Evolutionary conservation across 441 rosid species (phyloP).

Genomic region (Macaranga tanarius): DNA sequence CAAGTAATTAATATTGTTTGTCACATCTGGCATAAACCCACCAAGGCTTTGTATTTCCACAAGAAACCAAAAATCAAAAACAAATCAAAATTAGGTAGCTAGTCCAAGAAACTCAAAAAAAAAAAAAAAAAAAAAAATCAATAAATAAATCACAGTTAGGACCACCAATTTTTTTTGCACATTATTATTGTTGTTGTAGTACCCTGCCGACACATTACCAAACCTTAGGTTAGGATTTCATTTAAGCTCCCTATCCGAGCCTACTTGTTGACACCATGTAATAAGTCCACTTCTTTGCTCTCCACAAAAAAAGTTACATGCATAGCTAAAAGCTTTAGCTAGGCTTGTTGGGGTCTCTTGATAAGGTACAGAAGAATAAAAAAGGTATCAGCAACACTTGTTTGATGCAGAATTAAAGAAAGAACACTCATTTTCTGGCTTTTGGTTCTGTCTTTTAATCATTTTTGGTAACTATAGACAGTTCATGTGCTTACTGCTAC

Average conservation of each 20-base stretch:
- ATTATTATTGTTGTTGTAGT: not conserved
- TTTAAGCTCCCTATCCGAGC: constrained; percentile 26
- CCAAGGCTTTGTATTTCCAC: not conserved
- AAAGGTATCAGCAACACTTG: not conserved
- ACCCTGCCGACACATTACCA: constrained; percentile 46
- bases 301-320: constrained; percentile 4
- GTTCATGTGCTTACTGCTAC: not conserved
- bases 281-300: not conserved
- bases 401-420: not conserved
- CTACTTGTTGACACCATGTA: constrained; percentile 3
- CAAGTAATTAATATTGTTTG: not conserved
- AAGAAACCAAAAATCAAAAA: not conserved
- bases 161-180: constrained; percentile 10
- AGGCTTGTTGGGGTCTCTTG: not conserved
- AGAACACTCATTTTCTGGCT: not conserved
- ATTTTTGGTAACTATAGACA: not conserved
- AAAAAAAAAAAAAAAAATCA: not conserved
- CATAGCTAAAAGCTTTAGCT: not conserved
- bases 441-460: constrained; percentile 4
- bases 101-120: constrained; percentile 12
- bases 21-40: constrained; percentile 11
- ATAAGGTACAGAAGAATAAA: constrained; percentile 14
- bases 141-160: not conserved
- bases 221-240: constrained; percentile 26
- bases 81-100: constrained; percentile 25